Base-by-base conservation (phyloP, 108 stramenopile species). In the Cyclotella kingstonii region DNA sequence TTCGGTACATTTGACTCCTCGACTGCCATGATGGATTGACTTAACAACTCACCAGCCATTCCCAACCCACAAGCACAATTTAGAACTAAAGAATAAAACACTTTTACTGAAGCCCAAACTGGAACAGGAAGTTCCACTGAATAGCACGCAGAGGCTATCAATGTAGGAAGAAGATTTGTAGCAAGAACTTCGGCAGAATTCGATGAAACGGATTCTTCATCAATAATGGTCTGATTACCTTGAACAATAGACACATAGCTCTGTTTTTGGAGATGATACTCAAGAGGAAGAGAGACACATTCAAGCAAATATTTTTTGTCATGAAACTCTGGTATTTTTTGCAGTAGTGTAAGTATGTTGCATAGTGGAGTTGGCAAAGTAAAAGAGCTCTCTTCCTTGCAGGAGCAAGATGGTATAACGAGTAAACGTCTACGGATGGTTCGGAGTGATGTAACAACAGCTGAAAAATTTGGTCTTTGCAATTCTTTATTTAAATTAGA, bases 81-180 rank as follows among this genome's bases (percentile, higher is more conserved):
- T 29, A 75, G 17, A 17, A 75, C 12, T 9, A 53, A 21, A 14
- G 15, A 34, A 28, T 44, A 18, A 19, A 60, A 48, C 42, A 6
- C 46, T 60, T 55, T 66, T 31, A 58, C 36, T 40, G 59, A 35
- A 44, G 65, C 73, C 73, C 73, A 75, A 26, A 44, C 30, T 47
- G 73, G 73, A 50, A 75, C 60, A 42, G 64, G 34, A 17, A 75
- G 50, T 17, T 66, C 50, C 65, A 60, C 55, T 10, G 59, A 52
- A 61, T 75, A 60, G 18, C 73, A 75, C 42, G 65, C 65, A 9
- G 73, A 66, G 22, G 73, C 53, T 22, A 75, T 59, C 27, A 75
- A 59, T 33, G 65, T 53, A 17, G 73, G 65, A 4, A 75, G 19
- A 0, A 66, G 60, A 14, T 44, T 60, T 15, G 30, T 66, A 35